Evolutionary conservation across 495 filamentous ascomycete genomes (phyloP), one percentile per base, ranked within the genome.

Genomic region (Corynascus novoguineensis): DNA sequence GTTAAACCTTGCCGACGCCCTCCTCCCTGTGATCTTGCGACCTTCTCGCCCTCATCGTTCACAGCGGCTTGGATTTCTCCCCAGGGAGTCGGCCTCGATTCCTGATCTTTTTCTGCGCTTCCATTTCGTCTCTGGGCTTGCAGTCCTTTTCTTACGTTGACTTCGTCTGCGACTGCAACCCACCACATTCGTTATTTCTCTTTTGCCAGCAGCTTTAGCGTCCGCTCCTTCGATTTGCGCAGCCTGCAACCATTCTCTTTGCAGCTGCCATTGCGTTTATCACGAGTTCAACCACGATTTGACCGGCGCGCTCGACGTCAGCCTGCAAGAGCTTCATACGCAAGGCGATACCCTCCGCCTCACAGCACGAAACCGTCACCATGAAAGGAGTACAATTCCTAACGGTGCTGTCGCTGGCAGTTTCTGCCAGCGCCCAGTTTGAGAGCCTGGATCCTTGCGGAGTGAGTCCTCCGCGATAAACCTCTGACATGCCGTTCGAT

Each of bases 301-400:
- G n/a, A n/a, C n/a, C n/a, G n/a, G n/a, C n/a, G n/a, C n/a, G n/a
- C n/a, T n/a, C n/a, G n/a, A n/a, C n/a, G n/a, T n/a, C n/a, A n/a
- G n/a, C 8, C 31, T 31, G 17, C 25, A 47, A 52, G 47, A 8
- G 15, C 14, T 35, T 21, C 31, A 50, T 14, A 40, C 25, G 42
- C 17, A 10, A 25, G 12, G n/a, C n/a, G n/a, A 31, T 34, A 48
- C 24, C 32, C 25, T 50, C 24, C 31, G 17, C 38, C 5, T 28
- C 41, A 40, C 21, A 25, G 15, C 34, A 6, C n/a, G 15, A 28
- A n/a, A 40, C 15, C n/a, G 35, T 45, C 53, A 65, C 45, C 28
- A 68, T 69, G 64, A 19, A 60, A 55, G 46, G 57, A 1, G n/a
- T 64, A 34, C 58, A 53, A 25, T 41, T 60, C 6, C 44, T 69